Conservation (phyloP, 306 rosid species). For the Gastrolobium villosum region DNA sequence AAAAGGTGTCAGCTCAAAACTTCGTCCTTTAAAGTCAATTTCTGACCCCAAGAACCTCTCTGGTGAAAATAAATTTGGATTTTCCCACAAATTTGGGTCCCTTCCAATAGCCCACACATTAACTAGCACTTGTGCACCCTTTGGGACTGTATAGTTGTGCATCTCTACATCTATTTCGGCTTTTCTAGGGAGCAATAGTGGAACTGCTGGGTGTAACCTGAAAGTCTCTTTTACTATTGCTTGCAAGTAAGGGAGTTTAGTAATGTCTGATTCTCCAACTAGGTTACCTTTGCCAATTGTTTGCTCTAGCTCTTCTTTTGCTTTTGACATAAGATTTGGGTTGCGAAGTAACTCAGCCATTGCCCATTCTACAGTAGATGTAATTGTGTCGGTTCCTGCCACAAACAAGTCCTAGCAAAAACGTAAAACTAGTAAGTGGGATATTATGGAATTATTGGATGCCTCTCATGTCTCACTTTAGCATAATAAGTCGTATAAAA, state of each 20-base stretch:
- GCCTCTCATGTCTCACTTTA: no score
- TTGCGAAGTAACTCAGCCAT: constrained; percentile 44
- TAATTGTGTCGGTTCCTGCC: constrained; percentile 46
- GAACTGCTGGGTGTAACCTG: constrained; percentile 45
- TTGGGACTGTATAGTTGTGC: constrained; percentile 27
- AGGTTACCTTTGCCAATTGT: constrained; percentile 41
- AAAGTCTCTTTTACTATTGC: constrained; percentile 49
- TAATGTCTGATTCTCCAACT: constrained; percentile 36
- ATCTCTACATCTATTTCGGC: constrained; percentile 38
- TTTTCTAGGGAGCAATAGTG: constrained; percentile 43
- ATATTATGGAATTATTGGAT: no score
- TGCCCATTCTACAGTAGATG: constrained; percentile 51
- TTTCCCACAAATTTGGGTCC: constrained; percentile 43
- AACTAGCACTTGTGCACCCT: constrained; percentile 42
- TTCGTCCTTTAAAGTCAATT: constrained; percentile 40
- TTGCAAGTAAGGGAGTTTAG: constrained; percentile 40
- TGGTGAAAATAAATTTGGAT: constrained; percentile 30
- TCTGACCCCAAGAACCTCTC: constrained; percentile 47
- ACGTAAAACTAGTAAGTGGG: background rate
- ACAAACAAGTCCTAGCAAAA: constrained; percentile 43
- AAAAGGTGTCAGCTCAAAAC: constrained; percentile 45
- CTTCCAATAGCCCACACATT: constrained; percentile 53
- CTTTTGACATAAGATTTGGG: constrained; percentile 37
- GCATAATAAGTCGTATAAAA: no score
- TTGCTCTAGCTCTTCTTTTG: constrained; percentile 33